Conservation (phyloP, 2,329 filamentous ascomycete species). For the Xylariaceae sp. region DNA sequence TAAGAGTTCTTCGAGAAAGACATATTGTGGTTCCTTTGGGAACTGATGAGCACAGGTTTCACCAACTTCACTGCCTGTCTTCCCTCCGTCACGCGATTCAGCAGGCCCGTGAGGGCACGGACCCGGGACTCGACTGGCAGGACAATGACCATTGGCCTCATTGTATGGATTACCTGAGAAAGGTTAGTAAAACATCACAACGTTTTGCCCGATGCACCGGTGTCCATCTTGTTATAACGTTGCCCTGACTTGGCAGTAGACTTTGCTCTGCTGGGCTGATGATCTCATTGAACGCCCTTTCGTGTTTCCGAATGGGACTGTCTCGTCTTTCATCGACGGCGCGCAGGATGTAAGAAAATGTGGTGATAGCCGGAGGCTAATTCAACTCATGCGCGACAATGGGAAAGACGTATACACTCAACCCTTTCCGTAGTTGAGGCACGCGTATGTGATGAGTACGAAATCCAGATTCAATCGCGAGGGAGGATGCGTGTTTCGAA, state of each 20-base stretch:
- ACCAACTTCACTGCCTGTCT: slow-evolving; percentile 1
- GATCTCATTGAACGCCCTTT: not conserved
- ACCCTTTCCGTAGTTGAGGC: not conserved
- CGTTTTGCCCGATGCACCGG: too few relatives aligned
- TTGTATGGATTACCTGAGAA: not conserved
- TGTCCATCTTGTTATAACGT: not conserved
- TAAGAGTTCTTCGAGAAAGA: not conserved
- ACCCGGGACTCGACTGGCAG: slow-evolving; percentile 1
- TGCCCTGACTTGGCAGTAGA: not conserved
- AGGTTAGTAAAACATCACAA: not conserved
- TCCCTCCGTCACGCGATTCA: not conserved
- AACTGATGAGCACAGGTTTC: not conserved
- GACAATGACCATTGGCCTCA: slow-evolving; percentile 2
- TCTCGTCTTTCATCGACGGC: slow-evolving; percentile 1
- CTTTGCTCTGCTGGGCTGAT: slow-evolving; percentile 1
- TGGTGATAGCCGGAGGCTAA: not conserved
- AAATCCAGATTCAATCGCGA: not conserved
- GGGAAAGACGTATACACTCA: slow-evolving; percentile 1
- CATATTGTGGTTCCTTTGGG: not conserved
- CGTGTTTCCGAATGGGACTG: not conserved
- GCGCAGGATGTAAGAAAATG: not conserved
- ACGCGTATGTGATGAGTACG: not conserved
- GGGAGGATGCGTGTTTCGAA: not conserved
- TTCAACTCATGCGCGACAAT: slow-evolving; percentile 1
- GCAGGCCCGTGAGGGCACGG: not conserved